Base-by-base conservation (phyloP, 257 asterid genomes). In the Penstemon davidsonii region DNA sequence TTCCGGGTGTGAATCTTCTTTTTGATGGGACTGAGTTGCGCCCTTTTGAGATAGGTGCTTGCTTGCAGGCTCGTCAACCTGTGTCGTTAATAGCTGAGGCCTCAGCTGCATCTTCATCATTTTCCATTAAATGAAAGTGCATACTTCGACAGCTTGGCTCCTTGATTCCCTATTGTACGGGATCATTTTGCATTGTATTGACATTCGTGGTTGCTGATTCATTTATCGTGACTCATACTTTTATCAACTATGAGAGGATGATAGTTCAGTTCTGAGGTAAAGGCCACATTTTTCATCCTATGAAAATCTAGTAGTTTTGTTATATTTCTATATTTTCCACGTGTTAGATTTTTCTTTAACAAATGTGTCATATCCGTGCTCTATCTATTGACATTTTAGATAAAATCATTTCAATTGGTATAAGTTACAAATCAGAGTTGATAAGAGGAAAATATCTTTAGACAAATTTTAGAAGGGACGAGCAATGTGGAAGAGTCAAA, bases 11-110 rank as follows among this genome's bases (percentile, higher is more conserved):
- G 63, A 88, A 88, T 78, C 97, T 94, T 85, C 82, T 94, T 25
- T 94, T 87, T 60, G 99, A 94, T 74, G 99, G 99, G 60, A 81
- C 85, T 53, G 96, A 84, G 79, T 77, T 94, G 81, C 86, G 84
- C 44, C 97, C 99, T 60, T 94, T 91, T 44, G 99, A 94, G 69
- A 91, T 94, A 41, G 96, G 96, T 59, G 96, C 96, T 66, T 94
- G 99, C 79, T 83, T 91, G 74, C 99, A 94, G 84, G 99, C 99
- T 84, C 96, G 93, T 70, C 96, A 84, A 80, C 96, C 96, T 49
- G 96, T 87, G 46, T 82, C 88, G 69, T 84, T 94, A 77, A 87
- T 94, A 64, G 85, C 96, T 9, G 97, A 94, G 78, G 99, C 97
- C 10, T 88, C 97, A 53, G 82, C 92, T 38, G 86, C 92, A 60